These are phyloP conservation scores for Bromus sterilis DNA, from an alignment of 176 grass and related monocot species.

Conservation along the genomic window DNA sequence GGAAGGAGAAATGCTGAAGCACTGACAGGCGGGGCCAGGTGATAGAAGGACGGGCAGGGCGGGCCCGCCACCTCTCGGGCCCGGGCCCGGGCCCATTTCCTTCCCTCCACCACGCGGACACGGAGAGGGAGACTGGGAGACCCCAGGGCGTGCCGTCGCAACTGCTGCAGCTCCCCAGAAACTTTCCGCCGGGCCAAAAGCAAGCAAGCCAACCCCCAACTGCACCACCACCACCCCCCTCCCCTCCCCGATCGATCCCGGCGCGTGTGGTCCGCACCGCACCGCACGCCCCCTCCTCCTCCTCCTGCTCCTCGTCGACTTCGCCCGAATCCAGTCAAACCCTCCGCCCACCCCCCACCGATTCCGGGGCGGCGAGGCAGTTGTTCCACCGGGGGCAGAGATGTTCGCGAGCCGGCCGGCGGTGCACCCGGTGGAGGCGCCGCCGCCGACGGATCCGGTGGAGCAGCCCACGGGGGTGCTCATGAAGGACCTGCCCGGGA, in stretches of 20 bases:
- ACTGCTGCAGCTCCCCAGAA: neutral
- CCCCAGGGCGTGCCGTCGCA: neutral
- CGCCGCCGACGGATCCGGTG: slow-evolving; percentile 55
- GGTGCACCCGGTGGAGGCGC: slow-evolving; percentile 94
- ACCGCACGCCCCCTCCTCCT: neutral
- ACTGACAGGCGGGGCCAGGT: neutral
- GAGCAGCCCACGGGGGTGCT: slow-evolving; percentile 47
- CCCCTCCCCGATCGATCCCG: neutral
- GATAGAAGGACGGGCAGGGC: neutral
- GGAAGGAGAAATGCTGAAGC: neutral
- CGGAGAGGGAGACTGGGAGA: neutral
- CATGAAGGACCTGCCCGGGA: slow-evolving; percentile 90
- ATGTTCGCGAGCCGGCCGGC: slow-evolving; percentile 84
- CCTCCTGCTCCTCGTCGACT: neutral
- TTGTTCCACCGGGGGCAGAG: neutral
- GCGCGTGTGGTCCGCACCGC: neutral
- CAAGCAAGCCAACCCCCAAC: neutral
- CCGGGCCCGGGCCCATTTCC: neutral
- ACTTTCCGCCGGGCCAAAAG: slow-evolving; percentile 6
- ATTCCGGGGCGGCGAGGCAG: neutral
- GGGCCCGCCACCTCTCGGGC: neutral
- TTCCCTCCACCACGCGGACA: neutral
- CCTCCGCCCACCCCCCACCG: neutral
- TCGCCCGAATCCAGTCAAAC: neutral
- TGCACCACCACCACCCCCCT: too few relatives aligned